These are phyloP conservation scores for Amanita pseudoporphyria DNA, from an alignment of 768 basidiomycete species.

Conservation along the genomic window DNA sequence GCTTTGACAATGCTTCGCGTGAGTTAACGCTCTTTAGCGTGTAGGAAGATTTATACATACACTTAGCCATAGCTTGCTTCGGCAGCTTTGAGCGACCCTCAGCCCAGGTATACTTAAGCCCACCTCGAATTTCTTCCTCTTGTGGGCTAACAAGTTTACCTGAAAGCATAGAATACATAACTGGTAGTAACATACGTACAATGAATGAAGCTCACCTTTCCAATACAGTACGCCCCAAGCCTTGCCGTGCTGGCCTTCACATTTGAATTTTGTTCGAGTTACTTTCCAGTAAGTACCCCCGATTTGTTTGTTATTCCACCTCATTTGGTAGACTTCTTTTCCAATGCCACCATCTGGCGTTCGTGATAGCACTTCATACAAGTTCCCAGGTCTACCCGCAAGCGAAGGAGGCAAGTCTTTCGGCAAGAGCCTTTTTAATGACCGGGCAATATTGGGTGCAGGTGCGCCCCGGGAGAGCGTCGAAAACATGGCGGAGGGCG, in stretches of 20 bases:
- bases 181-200: background rate
- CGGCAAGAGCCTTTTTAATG: conserved; percentile 52
- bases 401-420: conserved; percentile 51
- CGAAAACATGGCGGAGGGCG: conserved; percentile 23
- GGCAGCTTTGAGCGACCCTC: conserved; percentile 37
- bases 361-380: conserved; percentile 67
- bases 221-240: conserved; percentile 77
- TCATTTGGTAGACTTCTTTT: conserved; percentile 55
- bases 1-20: background rate
- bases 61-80: background rate
- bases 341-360: conserved; percentile 62
- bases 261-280: conserved; percentile 62
- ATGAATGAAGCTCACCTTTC: conserved; percentile 41
- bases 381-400: conserved; percentile 43
- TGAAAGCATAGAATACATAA: conserved; percentile 17
- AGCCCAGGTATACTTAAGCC: conserved; percentile 68
- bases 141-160: conserved; percentile 50
- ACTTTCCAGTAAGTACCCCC: conserved; percentile 65
- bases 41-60: background rate
- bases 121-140: conserved; percentile 59
- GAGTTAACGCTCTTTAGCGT: background rate
- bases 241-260: conserved; percentile 67
- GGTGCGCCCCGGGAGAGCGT: conserved; percentile 12
- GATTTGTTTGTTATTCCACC: conserved; percentile 67
- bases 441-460: conserved; percentile 20